Evolutionary conservation across 805 yeast species (phyloP).

Genomic region (Hanseniaspora nectarophila): DNA sequence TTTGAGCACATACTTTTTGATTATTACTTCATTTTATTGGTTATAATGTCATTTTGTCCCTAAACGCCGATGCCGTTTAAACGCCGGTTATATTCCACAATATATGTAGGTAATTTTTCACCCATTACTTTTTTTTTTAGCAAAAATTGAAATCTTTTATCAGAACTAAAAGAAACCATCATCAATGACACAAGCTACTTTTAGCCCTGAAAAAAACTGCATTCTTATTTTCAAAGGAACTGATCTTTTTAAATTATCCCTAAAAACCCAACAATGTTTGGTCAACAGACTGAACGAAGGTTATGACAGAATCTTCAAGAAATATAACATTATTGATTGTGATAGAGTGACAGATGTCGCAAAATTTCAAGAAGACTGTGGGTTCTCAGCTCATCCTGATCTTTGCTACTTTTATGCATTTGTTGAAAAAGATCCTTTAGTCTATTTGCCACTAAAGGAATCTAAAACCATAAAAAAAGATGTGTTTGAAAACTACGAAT

Average conservation of each 20-base stretch:
- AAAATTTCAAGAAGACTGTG: slow-evolving; percentile 23
- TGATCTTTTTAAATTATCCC: slow-evolving; percentile 25
- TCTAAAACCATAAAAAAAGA: slow-evolving; percentile 15
- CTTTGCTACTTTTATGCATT: slow-evolving; percentile 24
- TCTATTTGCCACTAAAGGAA: slow-evolving; percentile 18
- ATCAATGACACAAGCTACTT: background rate
- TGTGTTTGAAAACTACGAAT: background rate
- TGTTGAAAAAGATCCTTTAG: background rate
- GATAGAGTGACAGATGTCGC: slow-evolving; percentile 31
- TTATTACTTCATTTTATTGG: too few species aligned
- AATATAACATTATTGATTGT: slow-evolving; percentile 33
- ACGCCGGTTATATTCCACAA: too few species aligned
- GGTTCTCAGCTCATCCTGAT: slow-evolving; percentile 19
- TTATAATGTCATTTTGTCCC: too few species aligned
- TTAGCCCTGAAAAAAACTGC: slow-evolving; percentile 10
- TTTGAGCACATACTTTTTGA: too few species aligned
- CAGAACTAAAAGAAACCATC: background rate
- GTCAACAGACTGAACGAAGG: slow-evolving; percentile 37
- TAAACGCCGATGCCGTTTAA: too few species aligned
- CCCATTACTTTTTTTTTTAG: too few species aligned
- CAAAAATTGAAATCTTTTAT: background rate
- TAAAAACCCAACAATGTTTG: slow-evolving; percentile 21
- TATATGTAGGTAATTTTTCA: too few species aligned
- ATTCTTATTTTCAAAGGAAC: slow-evolving; percentile 25
- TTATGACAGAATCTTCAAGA: slow-evolving; percentile 37